phyloP scores from a whole-genome alignment of 2,329 filamentous ascomycete genomes.

The Fusarium chaquense region DNA sequence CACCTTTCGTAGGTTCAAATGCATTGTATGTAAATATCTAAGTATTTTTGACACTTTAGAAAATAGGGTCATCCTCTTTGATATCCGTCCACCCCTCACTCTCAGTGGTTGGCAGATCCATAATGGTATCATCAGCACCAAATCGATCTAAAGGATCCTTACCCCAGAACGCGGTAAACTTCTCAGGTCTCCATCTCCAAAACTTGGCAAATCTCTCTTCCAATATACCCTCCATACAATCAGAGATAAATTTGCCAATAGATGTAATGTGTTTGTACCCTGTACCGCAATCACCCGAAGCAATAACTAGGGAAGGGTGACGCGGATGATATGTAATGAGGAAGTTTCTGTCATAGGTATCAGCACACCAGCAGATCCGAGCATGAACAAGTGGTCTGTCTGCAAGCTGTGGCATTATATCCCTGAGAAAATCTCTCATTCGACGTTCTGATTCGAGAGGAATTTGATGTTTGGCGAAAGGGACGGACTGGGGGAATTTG shows the following conservation, averaged over 20 bases:
- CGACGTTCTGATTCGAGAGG: slow-evolving; percentile 25
- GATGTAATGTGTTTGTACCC: slow-evolving; percentile 37
- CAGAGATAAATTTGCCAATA: slow-evolving; percentile 21
- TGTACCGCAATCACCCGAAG: slow-evolving; percentile 28
- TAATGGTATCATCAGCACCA: slow-evolving; percentile 19
- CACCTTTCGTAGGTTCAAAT: too few relatives aligned
- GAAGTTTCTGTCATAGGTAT: slow-evolving; percentile 27
- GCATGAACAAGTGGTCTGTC: slow-evolving; percentile 30
- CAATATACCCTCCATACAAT: slow-evolving; percentile 21
- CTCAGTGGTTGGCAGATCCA: slow-evolving; percentile 3
- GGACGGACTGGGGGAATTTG: slow-evolving; percentile 4
- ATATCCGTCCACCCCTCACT: slow-evolving; percentile 16
- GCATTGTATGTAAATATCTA: too few relatives aligned
- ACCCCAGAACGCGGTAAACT: slow-evolving; percentile 20
- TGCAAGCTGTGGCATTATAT: slow-evolving; percentile 29
- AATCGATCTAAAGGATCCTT: slow-evolving; percentile 28
- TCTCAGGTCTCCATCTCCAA: slow-evolving; percentile 35
- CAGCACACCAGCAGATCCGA: slow-evolving; percentile 38
- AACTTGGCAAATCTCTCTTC: slow-evolving; percentile 24
- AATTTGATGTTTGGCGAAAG: slow-evolving; percentile 34
- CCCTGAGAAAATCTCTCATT: slow-evolving; percentile 9
- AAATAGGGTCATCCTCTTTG: background rate
- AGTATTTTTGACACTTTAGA: background rate
- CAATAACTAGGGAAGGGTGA: slow-evolving; percentile 24
- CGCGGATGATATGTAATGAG: slow-evolving; percentile 36